A percentile compares a stretch with the other conserved stretches of the same genome.
Evolutionary conservation across 805 yeast species (phyloP).

Genomic region (Suhomyces pyralidae): DNA sequence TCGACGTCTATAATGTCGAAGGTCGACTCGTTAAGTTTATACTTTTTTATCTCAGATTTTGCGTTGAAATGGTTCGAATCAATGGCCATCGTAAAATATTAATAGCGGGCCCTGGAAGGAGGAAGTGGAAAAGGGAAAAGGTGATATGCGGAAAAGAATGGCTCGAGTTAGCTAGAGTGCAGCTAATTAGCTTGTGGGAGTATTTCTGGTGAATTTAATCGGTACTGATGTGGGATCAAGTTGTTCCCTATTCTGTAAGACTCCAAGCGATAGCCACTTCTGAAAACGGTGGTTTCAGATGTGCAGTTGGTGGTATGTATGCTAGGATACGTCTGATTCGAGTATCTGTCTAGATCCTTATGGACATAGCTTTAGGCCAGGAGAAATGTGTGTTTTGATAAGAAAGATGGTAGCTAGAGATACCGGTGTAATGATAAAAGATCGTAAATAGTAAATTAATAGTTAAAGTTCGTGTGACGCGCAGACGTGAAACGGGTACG

Average conservation of each 20-base stretch:
- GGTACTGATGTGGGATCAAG: background rate
- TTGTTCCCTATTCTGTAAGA: background rate
- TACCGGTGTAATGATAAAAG: background rate
- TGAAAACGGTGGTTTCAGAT: background rate
- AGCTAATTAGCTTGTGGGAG: background rate
- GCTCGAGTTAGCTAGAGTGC: background rate
- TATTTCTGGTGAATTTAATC: background rate
- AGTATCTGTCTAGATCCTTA: background rate
- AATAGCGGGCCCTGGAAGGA: too few species aligned
- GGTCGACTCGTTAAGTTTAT: constrained; percentile 37
- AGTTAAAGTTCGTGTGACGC: background rate
- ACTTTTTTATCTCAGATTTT: constrained; percentile 25
- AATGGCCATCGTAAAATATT: background rate
- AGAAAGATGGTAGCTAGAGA: background rate
- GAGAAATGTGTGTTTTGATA: background rate
- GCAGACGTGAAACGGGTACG: background rate
- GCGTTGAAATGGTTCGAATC: constrained; percentile 17
- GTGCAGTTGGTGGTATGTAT: background rate
- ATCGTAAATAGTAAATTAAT: background rate
- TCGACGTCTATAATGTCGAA: constrained; percentile 49
- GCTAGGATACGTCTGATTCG: background rate
- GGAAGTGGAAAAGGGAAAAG: too few species aligned
- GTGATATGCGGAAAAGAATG: background rate
- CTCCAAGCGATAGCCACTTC: background rate
- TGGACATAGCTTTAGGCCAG: background rate